Conservation (phyloP, 2,329 filamentous ascomycete species). For the Xylaria sp. region DNA sequence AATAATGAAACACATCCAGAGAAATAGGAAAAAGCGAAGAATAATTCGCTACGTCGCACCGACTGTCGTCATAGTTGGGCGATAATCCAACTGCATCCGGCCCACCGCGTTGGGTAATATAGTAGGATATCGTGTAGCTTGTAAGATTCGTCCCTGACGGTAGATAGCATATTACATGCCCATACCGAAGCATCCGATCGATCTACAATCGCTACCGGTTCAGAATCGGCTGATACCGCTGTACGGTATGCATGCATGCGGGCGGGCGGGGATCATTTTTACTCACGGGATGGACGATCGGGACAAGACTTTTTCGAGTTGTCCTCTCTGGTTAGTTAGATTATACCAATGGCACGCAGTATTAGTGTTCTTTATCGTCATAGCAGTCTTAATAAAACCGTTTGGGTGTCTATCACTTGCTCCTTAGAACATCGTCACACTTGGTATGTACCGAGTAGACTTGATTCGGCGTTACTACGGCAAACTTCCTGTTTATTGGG, state of each 20-base stretch:
- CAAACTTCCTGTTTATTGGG: background rate
- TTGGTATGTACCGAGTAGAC: background rate
- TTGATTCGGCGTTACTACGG: background rate
- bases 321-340: background rate
- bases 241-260: background rate
- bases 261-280: background rate
- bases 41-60: too few relatives aligned
- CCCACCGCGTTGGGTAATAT: background rate
- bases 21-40: too few relatives aligned
- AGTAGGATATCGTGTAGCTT: background rate
- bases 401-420: too few relatives aligned
- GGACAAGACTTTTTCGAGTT: background rate
- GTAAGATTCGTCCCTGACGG: background rate
- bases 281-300: background rate
- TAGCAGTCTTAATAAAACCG: background rate
- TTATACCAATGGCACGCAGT: background rate
- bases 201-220: too few relatives aligned
- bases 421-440: background rate
- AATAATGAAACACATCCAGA: too few relatives aligned
- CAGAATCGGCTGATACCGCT: too few relatives aligned
- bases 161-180: background rate
- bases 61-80: too few relatives aligned
- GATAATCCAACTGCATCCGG: too few relatives aligned
- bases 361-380: background rate
- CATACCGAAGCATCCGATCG: background rate